A percentile compares a stretch with the other conserved stretches of the same genome.
Evolutionary conservation across 2,329 filamentous ascomycete species (phyloP).

Genomic region (Aspergillus fijiensis): DNA sequence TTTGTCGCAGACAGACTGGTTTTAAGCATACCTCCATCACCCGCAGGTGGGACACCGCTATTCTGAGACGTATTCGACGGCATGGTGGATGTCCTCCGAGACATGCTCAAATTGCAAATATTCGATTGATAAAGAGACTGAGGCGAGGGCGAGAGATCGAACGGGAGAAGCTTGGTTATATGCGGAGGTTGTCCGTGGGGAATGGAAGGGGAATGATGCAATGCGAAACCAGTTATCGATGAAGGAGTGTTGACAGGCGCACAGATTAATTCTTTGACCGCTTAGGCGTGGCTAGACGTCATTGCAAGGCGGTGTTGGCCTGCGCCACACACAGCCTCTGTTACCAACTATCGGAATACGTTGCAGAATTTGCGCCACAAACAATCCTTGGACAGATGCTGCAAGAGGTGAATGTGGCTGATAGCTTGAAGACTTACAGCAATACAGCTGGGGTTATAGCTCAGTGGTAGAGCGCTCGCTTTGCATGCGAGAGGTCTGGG

Average conservation of each 20-base stretch:
- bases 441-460: background rate
- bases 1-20: slow-evolving; percentile 6
- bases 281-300: slow-evolving; percentile 32
- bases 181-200: slow-evolving; percentile 2
- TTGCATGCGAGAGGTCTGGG: background rate
- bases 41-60: slow-evolving; percentile 29
- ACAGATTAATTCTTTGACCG: slow-evolving; percentile 29
- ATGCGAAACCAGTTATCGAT: slow-evolving; percentile 22
- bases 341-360: slow-evolving; percentile 16
- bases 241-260: slow-evolving; percentile 36
- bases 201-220: slow-evolving; percentile 16
- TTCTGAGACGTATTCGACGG: slow-evolving; percentile 31
- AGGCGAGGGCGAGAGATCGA: background rate
- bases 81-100: slow-evolving; percentile 40
- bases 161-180: background rate
- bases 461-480: background rate
- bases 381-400: no score
- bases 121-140: slow-evolving; percentile 6
- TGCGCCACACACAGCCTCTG: slow-evolving; percentile 24
- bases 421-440: fast-evolving
- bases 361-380: background rate
- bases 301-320: slow-evolving; percentile 32
- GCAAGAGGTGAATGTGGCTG: fast-evolving
- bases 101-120: slow-evolving; percentile 33
- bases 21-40: slow-evolving; percentile 35